Evolutionary conservation across 2,329 filamentous ascomycete genomes (phyloP), one percentile per base, ranked within the genome.

Genomic region (Aureobasidium namibiae): DNA sequence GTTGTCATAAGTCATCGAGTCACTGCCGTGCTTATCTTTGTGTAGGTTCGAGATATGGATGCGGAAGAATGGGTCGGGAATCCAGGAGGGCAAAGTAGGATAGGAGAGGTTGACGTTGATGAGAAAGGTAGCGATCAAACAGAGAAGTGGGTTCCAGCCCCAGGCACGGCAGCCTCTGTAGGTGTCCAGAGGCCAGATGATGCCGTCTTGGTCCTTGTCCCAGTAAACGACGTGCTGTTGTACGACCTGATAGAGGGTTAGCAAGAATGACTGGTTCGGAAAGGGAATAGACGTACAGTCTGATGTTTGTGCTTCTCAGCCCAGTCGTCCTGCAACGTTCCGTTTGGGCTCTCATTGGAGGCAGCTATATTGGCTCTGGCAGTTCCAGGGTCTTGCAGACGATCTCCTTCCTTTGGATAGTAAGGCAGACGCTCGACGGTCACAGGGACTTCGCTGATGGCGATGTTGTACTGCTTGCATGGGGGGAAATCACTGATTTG

Each of bases 171-270:
- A 79, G 11, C 78, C 77, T 18, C 61, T 50, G 67, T 74, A 82
- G 2, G 79, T 82, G 65, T 82, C 80, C 1, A 62, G 64, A 0
- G 80, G 79, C 75, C 75, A 81, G 61, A 82, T 77, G n/a, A 82
- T 68, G 34, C 76, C 76, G 65, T 82, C 80, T 29, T 67, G 64
- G 65, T 82, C 79, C 10, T 68, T 64, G 66, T 82, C 80, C 63
- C 78, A 83, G 71, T 79, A 82, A 23, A 71, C 70, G 64, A 74
- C 74, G 66, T 82, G 80, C 64, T 82, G 80, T 65, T 81, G 78
- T 3, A 82, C 72, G 13, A 81, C 75, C 66, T 66, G 57, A 16
- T 54, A 44, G 7, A 26, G 23, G 31, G 29, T 52, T 26, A 64
- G 61, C 33, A 44, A 3, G 18, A 18, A 24, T 2, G 2, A 14